Evolutionary conservation across 1,284 basidiomycete genomes (phyloP), one percentile per base, ranked within the genome.

Genomic region (Ganoderma lucidum): DNA sequence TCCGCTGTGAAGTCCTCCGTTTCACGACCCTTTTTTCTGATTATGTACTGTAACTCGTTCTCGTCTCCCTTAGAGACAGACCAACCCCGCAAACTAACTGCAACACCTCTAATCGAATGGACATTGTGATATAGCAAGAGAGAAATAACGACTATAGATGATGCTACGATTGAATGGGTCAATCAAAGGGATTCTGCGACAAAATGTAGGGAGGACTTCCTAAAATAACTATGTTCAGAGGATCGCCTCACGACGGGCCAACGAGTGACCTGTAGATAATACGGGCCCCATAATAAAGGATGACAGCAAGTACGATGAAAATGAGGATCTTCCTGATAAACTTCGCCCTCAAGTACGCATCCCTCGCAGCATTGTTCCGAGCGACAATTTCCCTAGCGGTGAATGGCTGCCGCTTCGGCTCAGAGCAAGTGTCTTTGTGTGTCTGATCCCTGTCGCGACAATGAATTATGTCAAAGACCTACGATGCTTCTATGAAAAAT

Each of bases 391-490:
- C 37, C 58, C 58, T 35, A 12, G 58, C n/a, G 37, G 35, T 60
- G n/a, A 39, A 37, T n/a, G 58, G 60, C 30, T 61, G 51, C 12
- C 35, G 39, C 17, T 62, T 42, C 8, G 59, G 48, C 15, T 66
- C 48, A 6, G 45, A 55, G 37, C 65, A 62, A 23, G 53, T 45
- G 5, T 53, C 65, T 28, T 53, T 53, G 28, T 66, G 65, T 35
- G 53, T 37, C 58, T 60, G 35, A 3, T 32, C n/a, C n/a, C 61
- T 59, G 17, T 48, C 62, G 32, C 45, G 23, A 28, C 48, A 14
- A 28, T 9, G 12, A n/a, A 12, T n/a, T n/a, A 28, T 23, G n/a
- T 41, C 14, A 2, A 59, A 23, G 23, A 23, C 19, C 4, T 23
- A n/a, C 19, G 35, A 10, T 10, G 17, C 12, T n/a, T 2, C 0